Conservation (phyloP, 352 stramenopile genomes). For the Globisporangium ultimum region DNA sequence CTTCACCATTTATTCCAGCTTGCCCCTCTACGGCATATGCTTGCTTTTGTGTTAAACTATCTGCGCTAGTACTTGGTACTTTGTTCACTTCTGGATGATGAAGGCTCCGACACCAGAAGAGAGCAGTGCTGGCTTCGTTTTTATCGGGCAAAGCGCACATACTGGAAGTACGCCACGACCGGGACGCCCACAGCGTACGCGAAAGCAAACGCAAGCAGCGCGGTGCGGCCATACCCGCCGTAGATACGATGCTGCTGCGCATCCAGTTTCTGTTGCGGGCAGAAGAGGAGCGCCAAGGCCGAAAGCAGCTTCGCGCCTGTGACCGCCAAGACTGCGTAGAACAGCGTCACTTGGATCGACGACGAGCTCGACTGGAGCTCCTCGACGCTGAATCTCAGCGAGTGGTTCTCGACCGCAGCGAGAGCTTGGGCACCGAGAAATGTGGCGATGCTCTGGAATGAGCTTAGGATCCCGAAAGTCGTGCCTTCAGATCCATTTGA, state of each 20-base stretch:
- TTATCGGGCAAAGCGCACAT: slow-evolving; percentile 2
- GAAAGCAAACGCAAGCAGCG: slow-evolving; percentile 19
- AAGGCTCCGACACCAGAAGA: no score
- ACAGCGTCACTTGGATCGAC: slow-evolving; percentile 9
- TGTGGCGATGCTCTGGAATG: slow-evolving; percentile 31
- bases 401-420: slow-evolving; percentile 6
- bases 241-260: slow-evolving; percentile 45
- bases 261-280: slow-evolving; percentile 41
- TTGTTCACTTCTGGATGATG: no score
- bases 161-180: slow-evolving; percentile 16
- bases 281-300: slow-evolving; percentile 18
- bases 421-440: slow-evolving; percentile 26
- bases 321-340: slow-evolving; percentile 18
- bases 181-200: slow-evolving; percentile 22
- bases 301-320: slow-evolving; percentile 19
- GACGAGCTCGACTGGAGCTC: slow-evolving; percentile 13
- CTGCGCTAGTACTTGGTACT: no score
- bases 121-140: no score
- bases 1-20: no score
- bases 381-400: neutral
- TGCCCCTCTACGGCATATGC: no score
- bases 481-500: slow-evolving; percentile 35
- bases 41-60: no score
- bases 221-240: slow-evolving; percentile 32
- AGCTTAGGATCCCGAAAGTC: slow-evolving; percentile 33